These are phyloP conservation scores for Malus hybrid DNA, from an alignment of 331 rosid genomes.

Conservation along the genomic window DNA sequence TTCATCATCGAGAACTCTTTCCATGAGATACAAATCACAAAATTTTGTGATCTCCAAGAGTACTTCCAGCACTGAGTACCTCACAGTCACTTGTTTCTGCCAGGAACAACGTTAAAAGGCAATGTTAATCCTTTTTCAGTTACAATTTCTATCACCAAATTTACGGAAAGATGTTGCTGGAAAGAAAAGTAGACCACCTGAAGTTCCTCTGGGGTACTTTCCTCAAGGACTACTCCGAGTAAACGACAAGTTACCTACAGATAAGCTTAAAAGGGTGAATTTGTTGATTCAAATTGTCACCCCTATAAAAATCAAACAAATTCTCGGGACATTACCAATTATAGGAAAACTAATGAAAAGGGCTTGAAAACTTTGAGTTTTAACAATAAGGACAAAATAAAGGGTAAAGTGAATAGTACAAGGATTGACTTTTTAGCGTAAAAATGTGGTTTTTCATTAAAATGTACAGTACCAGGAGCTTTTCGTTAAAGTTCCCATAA, in stretches of 20 bases:
- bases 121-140: conserved; percentile 13
- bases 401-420: too few species aligned
- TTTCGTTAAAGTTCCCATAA: too few species aligned
- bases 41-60: conserved; percentile 75
- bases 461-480: too few species aligned
- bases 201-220: conserved; percentile 82
- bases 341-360: too few species aligned
- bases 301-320: conserved; percentile 2
- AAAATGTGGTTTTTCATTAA: too few species aligned
- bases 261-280: conserved; percentile 1
- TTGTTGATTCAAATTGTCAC: background rate
- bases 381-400: too few species aligned
- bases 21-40: conserved; percentile 96
- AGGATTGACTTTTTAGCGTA: too few species aligned
- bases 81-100: conserved; percentile 83
- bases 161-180: background rate
- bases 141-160: conserved; percentile 12
- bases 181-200: conserved; percentile 53
- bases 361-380: too few species aligned
- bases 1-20: conserved; percentile 82
- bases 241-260: conserved; percentile 80
- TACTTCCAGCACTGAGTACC: conserved; percentile 74
- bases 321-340: background rate
- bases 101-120: conserved; percentile 19
- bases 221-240: conserved; percentile 82